Evolutionary conservation across 306 rosid species (phyloP).

Genomic region (Abrus precatorius): DNA sequence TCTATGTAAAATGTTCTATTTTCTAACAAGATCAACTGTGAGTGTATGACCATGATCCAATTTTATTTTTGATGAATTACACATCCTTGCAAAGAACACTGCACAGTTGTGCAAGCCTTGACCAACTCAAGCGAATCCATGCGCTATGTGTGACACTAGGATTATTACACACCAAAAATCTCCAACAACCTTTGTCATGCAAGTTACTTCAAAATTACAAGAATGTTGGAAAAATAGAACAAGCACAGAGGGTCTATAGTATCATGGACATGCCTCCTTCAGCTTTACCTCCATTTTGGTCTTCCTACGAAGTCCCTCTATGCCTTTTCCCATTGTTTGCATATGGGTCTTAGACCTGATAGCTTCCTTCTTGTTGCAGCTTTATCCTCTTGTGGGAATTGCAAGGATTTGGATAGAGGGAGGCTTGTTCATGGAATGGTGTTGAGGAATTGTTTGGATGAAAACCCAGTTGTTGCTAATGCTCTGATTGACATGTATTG

Average conservation of each 20-base stretch:
- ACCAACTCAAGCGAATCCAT: slow-evolving; percentile 38
- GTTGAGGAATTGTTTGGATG: slow-evolving; percentile 38
- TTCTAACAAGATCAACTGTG: background rate
- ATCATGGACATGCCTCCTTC: slow-evolving; percentile 46
- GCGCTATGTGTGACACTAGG: slow-evolving; percentile 36
- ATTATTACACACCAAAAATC: slow-evolving; percentile 2
- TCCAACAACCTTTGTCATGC: slow-evolving; percentile 32
- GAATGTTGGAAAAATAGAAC: slow-evolving; percentile 37
- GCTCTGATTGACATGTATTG: slow-evolving; percentile 48
- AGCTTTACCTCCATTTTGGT: slow-evolving; percentile 40
- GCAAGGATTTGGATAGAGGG: slow-evolving; percentile 38
- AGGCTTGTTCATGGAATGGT: slow-evolving; percentile 45
- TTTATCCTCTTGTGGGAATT: slow-evolving; percentile 43
- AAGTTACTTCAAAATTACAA: slow-evolving; percentile 45
- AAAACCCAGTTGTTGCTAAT: slow-evolving; percentile 40
- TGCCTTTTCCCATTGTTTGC: slow-evolving; percentile 12
- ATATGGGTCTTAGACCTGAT: slow-evolving; percentile 34
- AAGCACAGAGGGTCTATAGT: slow-evolving; percentile 25
- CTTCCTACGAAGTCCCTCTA: slow-evolving; percentile 40
- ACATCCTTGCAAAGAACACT: slow-evolving; percentile 23
- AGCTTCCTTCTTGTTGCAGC: slow-evolving; percentile 40
- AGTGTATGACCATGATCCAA: background rate
- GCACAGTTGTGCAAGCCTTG: slow-evolving; percentile 27
- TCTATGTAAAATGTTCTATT: background rate
- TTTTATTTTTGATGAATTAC: slow-evolving; percentile 36